phyloP scores from a whole-genome alignment of 1,284 basidiomycete species.

The Boletus semigastroideus region DNA sequence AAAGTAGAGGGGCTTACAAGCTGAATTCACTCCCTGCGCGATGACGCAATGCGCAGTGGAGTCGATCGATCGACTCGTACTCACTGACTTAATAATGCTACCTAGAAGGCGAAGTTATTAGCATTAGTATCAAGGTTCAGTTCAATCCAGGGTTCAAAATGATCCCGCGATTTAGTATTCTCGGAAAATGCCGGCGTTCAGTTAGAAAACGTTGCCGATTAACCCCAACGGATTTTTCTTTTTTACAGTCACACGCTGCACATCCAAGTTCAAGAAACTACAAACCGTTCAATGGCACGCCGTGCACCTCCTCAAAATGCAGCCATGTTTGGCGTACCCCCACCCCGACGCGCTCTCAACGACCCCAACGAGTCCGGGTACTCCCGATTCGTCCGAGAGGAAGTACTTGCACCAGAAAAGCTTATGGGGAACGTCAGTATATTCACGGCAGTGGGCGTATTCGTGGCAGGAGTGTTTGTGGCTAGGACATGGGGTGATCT shows the following conservation, averaged over 20 bases:
- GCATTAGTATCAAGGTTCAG: too few species aligned
- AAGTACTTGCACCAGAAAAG: slow-evolving; percentile 71
- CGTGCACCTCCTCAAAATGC: slow-evolving; percentile 57
- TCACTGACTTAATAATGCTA: background rate
- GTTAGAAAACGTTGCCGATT: background rate
- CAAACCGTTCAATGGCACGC: slow-evolving; percentile 55
- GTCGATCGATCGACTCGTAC: background rate
- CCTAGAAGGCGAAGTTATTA: too few species aligned
- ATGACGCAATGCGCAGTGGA: slow-evolving; percentile 35
- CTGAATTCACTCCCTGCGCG: background rate
- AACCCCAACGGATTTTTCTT: background rate
- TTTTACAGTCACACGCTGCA: background rate
- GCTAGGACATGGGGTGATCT: slow-evolving; percentile 74
- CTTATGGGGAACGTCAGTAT: slow-evolving; percentile 69
- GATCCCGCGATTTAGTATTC: slow-evolving; percentile 5
- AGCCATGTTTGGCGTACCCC: slow-evolving; percentile 50
- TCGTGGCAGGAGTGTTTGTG: slow-evolving; percentile 62
- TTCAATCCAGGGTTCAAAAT: background rate
- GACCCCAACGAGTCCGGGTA: slow-evolving; percentile 64
- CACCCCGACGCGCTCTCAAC: slow-evolving; percentile 36
- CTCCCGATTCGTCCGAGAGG: slow-evolving; percentile 59
- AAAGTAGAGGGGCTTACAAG: background rate
- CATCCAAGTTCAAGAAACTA: slow-evolving; percentile 1
- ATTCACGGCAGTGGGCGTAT: slow-evolving; percentile 59
- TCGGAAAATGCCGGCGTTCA: slow-evolving; percentile 18